phyloP scores from a whole-genome alignment of 1,284 basidiomycete species.

The Ganoderma multipileum region DNA sequence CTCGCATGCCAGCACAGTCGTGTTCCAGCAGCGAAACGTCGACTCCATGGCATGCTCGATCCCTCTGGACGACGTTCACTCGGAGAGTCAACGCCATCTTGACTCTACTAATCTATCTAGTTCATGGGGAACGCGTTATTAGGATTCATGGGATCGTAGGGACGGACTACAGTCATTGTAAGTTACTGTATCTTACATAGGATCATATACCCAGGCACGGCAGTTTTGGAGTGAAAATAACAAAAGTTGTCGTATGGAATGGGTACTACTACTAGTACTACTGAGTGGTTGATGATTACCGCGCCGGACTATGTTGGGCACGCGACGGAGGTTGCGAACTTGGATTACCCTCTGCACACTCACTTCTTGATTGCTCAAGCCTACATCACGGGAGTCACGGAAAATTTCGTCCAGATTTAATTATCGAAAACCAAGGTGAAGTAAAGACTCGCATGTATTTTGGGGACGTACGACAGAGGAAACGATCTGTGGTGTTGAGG shows the following conservation, averaged over 20 bases:
- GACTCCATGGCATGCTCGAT: neutral
- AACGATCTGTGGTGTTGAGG: slow-evolving; percentile 10
- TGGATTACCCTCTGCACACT: no score
- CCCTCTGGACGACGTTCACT: neutral
- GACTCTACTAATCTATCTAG: neutral
- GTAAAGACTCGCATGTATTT: neutral
- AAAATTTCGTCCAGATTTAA: no score
- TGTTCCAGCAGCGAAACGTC: neutral
- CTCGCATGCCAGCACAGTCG: neutral
- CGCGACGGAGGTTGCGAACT: no score
- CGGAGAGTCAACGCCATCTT: neutral
- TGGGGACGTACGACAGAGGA: neutral
- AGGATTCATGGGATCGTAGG: no score
- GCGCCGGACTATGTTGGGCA: no score
- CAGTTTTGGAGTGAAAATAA: no score
- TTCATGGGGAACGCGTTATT: neutral
- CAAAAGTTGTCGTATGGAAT: no score
- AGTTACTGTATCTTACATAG: neutral
- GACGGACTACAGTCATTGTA: neutral
- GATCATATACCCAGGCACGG: neutral
- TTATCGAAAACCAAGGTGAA: neutral
- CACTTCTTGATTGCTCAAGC: no score
- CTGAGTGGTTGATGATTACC: no score
- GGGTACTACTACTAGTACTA: no score
- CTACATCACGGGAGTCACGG: no score